Base-by-base conservation (phyloP, 768 basidiomycete species). In the Ramaria sp. region DNA sequence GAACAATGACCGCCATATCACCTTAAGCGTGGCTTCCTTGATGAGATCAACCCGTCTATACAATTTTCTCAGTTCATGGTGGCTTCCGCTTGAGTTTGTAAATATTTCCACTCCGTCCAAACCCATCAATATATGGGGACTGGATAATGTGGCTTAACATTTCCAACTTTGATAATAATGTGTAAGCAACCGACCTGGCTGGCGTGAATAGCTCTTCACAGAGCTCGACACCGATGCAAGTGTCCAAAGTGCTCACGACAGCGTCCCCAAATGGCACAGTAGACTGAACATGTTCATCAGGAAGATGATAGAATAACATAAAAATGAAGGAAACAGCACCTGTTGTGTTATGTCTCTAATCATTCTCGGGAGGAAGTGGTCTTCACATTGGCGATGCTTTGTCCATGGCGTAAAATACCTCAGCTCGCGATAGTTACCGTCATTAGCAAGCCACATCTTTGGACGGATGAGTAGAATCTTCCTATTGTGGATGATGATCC, bases 401-500 rank as follows among this genome's bases (percentile, higher is more conserved):
- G 73, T 70, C 95, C 96, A 99, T 0, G 96, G 93, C 1, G 95
- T 92, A 62, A 99, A 99, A 66, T 91, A 89, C 13, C 87, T 71
- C 62, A 86, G 71, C 68, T 76, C 73, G 60, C 96, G 86, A 67
- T 99, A 99, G 64, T 98, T 98, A 3, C 96, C 96, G 62, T 96
- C 92, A 64, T 98, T 98, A 1, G 96, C 96, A 43, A 99, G 75
- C 96, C 96, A 99, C 94, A 99, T 94, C 73, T 98, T 99, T 0
- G 96, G 96, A 22, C 96, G 82, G 59, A 99, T 98, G 58, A 97
- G 81, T 0, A 97, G 70, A 57, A 99, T 93, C 70, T 89, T 78
- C 53, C 81, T 76, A 69, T 93, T 76, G 64, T 91, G 78, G 41
- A 94, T 80, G 65, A 98, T 84, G 34, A 98, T 75, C 18, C 96